These are phyloP conservation scores for Naganishia sp. DNA, from an alignment of 1,284 basidiomycete genomes.

Conservation along the genomic window DNA sequence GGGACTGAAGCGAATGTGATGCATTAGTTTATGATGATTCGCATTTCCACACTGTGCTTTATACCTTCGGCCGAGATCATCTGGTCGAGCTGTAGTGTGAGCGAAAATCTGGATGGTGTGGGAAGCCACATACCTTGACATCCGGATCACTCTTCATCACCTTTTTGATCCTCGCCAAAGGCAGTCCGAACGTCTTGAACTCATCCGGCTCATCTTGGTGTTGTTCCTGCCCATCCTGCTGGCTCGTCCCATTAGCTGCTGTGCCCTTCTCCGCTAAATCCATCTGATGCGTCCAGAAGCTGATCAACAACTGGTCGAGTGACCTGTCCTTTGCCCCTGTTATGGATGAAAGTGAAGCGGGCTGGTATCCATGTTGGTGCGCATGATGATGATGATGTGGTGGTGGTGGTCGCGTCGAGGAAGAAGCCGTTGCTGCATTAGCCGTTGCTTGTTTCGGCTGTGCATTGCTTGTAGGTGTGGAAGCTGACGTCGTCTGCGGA, in stretches of 20 bases:
- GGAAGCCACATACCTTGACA: slow-evolving; percentile 70
- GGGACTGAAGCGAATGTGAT: slow-evolving; percentile 62
- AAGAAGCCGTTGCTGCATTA: neutral
- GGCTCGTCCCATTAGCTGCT: slow-evolving; percentile 39
- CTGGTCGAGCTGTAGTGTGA: slow-evolving; percentile 53
- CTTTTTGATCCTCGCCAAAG: slow-evolving; percentile 87
- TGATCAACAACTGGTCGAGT: slow-evolving; percentile 49
- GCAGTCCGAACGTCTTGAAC: slow-evolving; percentile 47
- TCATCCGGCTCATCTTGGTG: slow-evolving; percentile 21
- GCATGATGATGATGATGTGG: slow-evolving; percentile 10
- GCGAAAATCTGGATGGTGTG: neutral
- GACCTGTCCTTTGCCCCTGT: slow-evolving; percentile 26
- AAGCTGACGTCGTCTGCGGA: no score
- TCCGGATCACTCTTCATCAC: slow-evolving; percentile 98
- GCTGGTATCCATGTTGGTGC: slow-evolving; percentile 22
- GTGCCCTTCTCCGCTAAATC: slow-evolving; percentile 44
- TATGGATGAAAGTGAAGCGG: slow-evolving; percentile 14
- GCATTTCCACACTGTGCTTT: neutral
- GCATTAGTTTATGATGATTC: neutral
- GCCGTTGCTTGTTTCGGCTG: neutral
- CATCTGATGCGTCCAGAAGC: slow-evolving; percentile 54
- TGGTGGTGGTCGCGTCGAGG: neutral
- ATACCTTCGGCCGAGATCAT: slow-evolving; percentile 93
- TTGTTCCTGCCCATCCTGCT: slow-evolving; percentile 31
- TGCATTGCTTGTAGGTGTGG: neutral